Percentiles rank a stretch among this genome's conserved stretches.
These are phyloP conservation scores for Luffa acutangula DNA, from an alignment of 306 rosid species.

Conservation along the genomic window DNA sequence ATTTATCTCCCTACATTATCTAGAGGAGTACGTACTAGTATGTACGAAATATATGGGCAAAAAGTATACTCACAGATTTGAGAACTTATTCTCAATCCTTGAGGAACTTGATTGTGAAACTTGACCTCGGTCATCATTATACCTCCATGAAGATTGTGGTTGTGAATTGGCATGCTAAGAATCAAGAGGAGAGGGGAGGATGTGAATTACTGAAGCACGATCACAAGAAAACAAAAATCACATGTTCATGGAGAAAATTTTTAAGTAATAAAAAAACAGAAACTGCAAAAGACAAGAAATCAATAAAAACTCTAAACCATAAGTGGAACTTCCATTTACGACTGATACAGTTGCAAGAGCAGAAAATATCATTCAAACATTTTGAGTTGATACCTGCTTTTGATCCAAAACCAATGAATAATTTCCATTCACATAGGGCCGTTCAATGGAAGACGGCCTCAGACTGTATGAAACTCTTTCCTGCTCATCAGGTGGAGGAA, in stretches of 20 bases:
- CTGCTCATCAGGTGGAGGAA: constrained; percentile 23
- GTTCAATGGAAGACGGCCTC: constrained; percentile 30
- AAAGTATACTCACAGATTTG: constrained; percentile 57
- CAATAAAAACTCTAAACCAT: not conserved
- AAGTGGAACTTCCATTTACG: not conserved
- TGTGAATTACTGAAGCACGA: not conserved
- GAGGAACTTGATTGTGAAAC: constrained; percentile 31
- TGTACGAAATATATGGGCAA: not conserved
- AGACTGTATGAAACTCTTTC: constrained; percentile 29
- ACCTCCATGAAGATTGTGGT: constrained; percentile 56
- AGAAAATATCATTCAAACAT: not conserved
- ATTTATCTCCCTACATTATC: not conserved
- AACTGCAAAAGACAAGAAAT: not conserved
- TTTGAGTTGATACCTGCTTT: constrained; percentile 40
- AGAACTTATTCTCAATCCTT: constrained; percentile 58
- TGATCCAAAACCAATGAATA: constrained; percentile 19
- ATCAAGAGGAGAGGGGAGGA: not conserved
- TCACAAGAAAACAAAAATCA: not conserved
- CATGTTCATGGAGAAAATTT: not conserved
- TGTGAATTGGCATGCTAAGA: constrained; percentile 52
- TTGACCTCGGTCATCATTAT: constrained; percentile 24
- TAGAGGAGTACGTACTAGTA: not conserved
- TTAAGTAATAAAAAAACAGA: not conserved
- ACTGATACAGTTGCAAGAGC: not conserved
- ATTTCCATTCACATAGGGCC: constrained; percentile 40